Conservation (phyloP, 2,329 filamentous ascomycete genomes). For the Nigrospora sphaerica region DNA sequence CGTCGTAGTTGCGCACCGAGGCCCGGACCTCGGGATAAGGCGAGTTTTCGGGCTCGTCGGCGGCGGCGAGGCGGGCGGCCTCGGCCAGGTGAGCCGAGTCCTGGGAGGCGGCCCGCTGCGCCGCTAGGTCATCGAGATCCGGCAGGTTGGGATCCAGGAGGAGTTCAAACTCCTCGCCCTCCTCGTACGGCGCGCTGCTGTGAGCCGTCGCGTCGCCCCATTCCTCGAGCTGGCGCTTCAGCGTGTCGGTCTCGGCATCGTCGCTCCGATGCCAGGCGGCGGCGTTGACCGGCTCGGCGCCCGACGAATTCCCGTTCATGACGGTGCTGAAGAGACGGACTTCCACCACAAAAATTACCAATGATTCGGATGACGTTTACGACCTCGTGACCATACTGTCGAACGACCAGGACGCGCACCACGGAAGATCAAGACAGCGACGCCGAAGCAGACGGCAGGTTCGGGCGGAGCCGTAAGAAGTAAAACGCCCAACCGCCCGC, state of each 20-base stretch:
- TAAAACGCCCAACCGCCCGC: too few relatives aligned
- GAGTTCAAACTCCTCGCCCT: conserved; percentile 47
- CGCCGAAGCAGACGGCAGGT: too few relatives aligned
- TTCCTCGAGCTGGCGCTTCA: conserved; percentile 29
- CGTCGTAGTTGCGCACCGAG: conserved; percentile 57
- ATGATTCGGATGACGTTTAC: too few relatives aligned
- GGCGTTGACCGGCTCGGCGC: too few relatives aligned
- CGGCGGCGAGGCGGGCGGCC: conserved; percentile 23
- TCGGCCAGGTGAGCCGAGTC: conserved; percentile 18
- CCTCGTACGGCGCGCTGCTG: conserved; percentile 28
- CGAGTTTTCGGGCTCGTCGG: conserved; percentile 46
- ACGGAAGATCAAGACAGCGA: too few relatives aligned
- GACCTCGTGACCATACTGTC: too few relatives aligned
- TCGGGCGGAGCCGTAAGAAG: too few relatives aligned
- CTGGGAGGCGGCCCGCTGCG: conserved; percentile 11
- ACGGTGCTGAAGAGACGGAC: too few relatives aligned
- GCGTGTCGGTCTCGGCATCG: conserved; percentile 19
- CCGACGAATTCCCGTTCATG: too few relatives aligned
- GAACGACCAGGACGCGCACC: too few relatives aligned
- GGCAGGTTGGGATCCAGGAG: conserved; percentile 48
- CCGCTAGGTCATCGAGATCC: conserved; percentile 32
- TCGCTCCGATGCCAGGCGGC: too few relatives aligned
- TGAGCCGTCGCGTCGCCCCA: conserved; percentile 32
- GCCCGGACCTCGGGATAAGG: conserved; percentile 61
- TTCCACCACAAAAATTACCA: too few relatives aligned